These are phyloP conservation scores for Solanum raphanifolium DNA, from an alignment of 257 asterid genomes.

Conservation along the genomic window DNA sequence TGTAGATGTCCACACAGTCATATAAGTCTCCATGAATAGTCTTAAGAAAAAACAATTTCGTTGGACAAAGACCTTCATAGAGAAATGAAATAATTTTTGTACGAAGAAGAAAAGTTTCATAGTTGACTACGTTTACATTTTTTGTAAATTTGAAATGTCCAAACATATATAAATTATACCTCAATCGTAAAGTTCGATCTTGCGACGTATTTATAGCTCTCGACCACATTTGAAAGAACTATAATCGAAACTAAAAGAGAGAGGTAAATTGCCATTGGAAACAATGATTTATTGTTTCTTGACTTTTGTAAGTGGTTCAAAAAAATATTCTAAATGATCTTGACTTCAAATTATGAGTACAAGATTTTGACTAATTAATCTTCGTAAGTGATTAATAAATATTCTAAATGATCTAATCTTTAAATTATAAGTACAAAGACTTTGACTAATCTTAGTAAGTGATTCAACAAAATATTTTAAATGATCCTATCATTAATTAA, in stretches of 20 bases:
- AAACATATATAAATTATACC: neutral
- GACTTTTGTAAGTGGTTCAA: too few species aligned
- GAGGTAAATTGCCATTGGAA: neutral
- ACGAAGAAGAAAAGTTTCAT: too few species aligned
- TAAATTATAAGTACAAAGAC: too few species aligned
- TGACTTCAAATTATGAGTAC: too few species aligned
- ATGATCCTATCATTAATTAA: neutral
- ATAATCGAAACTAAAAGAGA: neutral
- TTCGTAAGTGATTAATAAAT: too few species aligned
- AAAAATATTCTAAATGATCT: too few species aligned
- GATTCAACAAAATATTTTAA: neutral
- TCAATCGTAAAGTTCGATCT: neutral
- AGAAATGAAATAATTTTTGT: neutral
- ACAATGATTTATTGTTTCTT: too few species aligned
- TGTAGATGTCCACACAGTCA: neutral
- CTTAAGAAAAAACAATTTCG: neutral
- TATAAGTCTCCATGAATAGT: neutral
- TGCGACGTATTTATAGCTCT: neutral
- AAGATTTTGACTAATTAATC: neutral
- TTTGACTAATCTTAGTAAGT: neutral
- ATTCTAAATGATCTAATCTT: too few species aligned
- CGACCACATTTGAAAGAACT: neutral
- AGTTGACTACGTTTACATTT: neutral
- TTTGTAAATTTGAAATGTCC: neutral
- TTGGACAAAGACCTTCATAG: neutral